A percentile compares a stretch with the other conserved stretches of the same genome.
These are phyloP conservation scores for Auriculariales sp. DNA, from an alignment of 768 basidiomycete genomes.

Conservation along the genomic window DNA sequence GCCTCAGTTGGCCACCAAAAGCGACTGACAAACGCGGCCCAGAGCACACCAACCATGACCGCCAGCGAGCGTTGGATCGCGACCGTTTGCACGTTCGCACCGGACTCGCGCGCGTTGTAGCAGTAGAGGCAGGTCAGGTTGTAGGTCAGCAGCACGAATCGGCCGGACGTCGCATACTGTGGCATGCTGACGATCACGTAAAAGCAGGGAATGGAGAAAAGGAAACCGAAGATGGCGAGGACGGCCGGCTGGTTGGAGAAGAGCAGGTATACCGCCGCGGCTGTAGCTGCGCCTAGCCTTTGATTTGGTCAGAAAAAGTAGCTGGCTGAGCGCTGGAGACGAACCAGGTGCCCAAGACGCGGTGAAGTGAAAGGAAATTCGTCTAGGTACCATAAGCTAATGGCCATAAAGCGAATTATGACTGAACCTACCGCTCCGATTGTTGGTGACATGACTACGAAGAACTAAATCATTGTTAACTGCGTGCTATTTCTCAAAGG, in stretches of 20 bases:
- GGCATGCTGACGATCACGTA: conserved; percentile 75
- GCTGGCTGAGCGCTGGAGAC: conserved; percentile 13
- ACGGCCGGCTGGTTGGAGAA: conserved; percentile 64
- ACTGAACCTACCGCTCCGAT: conserved; percentile 58
- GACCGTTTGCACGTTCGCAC: conserved; percentile 49
- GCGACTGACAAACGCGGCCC: conserved; percentile 76
- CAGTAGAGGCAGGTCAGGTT: conserved; percentile 74
- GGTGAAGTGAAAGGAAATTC: conserved; percentile 72
- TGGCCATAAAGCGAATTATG: conserved; percentile 2
- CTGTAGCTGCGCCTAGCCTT: conserved; percentile 68
- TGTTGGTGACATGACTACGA: conserved; percentile 83
- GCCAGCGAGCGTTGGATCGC: conserved; percentile 67
- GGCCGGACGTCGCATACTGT: conserved; percentile 54
- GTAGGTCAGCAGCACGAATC: conserved; percentile 77
- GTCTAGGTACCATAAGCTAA: conserved; percentile 33
- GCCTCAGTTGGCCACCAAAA: conserved; percentile 97
- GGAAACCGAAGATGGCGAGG: conserved; percentile 72
- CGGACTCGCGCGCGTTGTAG: conserved; percentile 61
- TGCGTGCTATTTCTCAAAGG: conserved; percentile 11
- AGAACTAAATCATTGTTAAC: conserved; percentile 34
- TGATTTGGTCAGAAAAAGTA: conserved; percentile 6
- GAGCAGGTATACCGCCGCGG: conserved; percentile 52
- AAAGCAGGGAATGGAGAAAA: conserved; percentile 89
- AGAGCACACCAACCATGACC: conserved; percentile 75
- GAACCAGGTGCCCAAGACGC: conserved; percentile 74